A percentile compares a stretch with the other conserved stretches of the same genome.
Conservation (phyloP, 2,329 filamentous ascomycete species). For the Aspergillus piperis region DNA sequence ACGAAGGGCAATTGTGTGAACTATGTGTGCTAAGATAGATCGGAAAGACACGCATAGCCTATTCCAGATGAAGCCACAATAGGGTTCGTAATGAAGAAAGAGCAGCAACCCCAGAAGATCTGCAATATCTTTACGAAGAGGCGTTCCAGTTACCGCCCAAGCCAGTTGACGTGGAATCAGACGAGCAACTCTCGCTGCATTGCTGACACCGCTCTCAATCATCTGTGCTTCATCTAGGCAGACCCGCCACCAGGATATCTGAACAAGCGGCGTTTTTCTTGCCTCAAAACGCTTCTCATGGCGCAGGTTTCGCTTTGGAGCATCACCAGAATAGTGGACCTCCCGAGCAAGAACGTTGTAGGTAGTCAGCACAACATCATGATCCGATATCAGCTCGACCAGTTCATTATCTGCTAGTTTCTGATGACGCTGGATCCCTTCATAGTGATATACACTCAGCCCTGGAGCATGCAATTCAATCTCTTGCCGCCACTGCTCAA, state of each 20-base stretch:
- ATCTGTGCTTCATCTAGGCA: slow-evolving; percentile 75
- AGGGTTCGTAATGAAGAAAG: slow-evolving; percentile 79
- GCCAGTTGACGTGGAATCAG: slow-evolving; percentile 80
- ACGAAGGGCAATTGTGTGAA: slow-evolving; percentile 71
- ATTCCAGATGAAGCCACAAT: slow-evolving; percentile 69
- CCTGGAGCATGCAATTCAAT: slow-evolving; percentile 58
- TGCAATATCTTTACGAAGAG: slow-evolving; percentile 74
- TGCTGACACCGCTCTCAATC: slow-evolving; percentile 84
- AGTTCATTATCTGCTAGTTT: slow-evolving; percentile 42
- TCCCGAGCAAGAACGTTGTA: slow-evolving; percentile 75
- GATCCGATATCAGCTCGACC: slow-evolving; percentile 48
- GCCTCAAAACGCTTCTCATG: slow-evolving; percentile 65
- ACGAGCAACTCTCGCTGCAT: slow-evolving; percentile 77
- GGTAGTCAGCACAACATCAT: slow-evolving; percentile 63
- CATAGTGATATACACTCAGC: slow-evolving; percentile 59
- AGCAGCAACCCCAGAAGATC: slow-evolving; percentile 79
- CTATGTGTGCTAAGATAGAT: slow-evolving; percentile 66
- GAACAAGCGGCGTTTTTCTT: slow-evolving; percentile 72
- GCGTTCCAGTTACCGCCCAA: slow-evolving; percentile 92
- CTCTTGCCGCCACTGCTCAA: slow-evolving; percentile 65
- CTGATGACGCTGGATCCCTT: slow-evolving; percentile 50
- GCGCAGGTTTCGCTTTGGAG: slow-evolving; percentile 70
- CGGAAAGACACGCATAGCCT: slow-evolving; percentile 64
- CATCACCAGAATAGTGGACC: slow-evolving; percentile 71
- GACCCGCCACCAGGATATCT: slow-evolving; percentile 85